Evolutionary conservation across 139 green algal species (phyloP), one percentile per base, ranked within the genome.

Genomic region (Desmodesmus armatus): DNA sequence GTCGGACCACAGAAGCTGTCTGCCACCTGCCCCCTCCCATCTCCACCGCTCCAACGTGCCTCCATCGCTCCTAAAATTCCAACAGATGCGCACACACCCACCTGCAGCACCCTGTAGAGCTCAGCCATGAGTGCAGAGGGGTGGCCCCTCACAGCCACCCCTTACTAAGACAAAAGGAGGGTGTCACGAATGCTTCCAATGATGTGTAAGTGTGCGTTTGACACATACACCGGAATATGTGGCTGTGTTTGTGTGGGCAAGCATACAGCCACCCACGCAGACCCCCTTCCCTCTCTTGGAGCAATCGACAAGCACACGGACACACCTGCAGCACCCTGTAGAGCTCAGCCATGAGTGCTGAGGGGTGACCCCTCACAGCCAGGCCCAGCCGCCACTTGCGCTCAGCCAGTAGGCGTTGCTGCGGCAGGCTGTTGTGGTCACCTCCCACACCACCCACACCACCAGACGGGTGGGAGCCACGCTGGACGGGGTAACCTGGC

Each of bases 41-140:
- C n/a, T n/a, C n/a, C n/a, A n/a, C n/a, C n/a, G n/a, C n/a, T n/a
- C n/a, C n/a, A n/a, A n/a, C n/a, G n/a, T n/a, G n/a, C n/a, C n/a
- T n/a, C n/a, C n/a, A n/a, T n/a, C n/a, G n/a, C n/a, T n/a, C n/a
- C n/a, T n/a, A n/a, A n/a, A n/a, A n/a, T n/a, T n/a, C n/a, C n/a
- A 76, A 92, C 35, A n/a, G 60, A 13, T 85, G 80, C 27, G 74
- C 58, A 19, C 41, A 11, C 51, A 3, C 93, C 27, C 66, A 87
- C 85, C 87, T 91, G 80, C 80, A 94, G 67, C 35, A 90, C 91
- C 6, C 92, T 80, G 75, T 94, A 91, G 55, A 98, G 87, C 85
- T 97, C 94, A 6, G 82, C 85, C 93, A 99, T 98, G 75, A 99
- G 93, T 40, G 93, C 86, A 15, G 82, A 89, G 17, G 97, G 96